Conservation (phyloP, 805 yeast genomes). For the Monosporozyma solicola region DNA sequence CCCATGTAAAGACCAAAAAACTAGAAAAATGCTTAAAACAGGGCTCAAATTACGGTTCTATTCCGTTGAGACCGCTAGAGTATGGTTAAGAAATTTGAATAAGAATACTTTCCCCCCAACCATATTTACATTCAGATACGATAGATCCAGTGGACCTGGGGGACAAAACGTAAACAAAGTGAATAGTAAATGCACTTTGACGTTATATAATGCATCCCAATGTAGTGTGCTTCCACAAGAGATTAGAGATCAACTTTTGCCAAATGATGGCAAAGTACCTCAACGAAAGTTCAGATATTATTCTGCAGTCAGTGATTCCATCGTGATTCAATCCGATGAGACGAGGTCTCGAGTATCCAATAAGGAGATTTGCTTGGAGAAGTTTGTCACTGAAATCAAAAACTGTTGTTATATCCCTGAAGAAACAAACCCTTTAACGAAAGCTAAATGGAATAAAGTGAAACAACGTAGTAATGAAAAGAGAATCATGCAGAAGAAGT, state of each 20-base stretch:
- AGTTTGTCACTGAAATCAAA: slow-evolving; percentile 46
- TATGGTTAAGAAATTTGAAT: slow-evolving; percentile 38
- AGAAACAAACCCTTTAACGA: slow-evolving; percentile 39
- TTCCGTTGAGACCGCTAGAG: slow-evolving; percentile 8
- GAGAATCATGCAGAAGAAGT: slow-evolving; percentile 32
- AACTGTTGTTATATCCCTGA: slow-evolving; percentile 37
- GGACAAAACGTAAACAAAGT: slow-evolving; percentile 82
- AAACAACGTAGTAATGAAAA: slow-evolving; percentile 27
- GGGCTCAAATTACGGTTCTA: too few species aligned
- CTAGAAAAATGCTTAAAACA: not conserved
- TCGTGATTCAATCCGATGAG: slow-evolving; percentile 53
- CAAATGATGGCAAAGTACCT: slow-evolving; percentile 7
- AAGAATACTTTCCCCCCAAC: slow-evolving; percentile 23
- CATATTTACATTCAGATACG: slow-evolving; percentile 18
- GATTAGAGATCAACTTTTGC: slow-evolving; percentile 33
- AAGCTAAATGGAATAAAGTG: slow-evolving; percentile 42
- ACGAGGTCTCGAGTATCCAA: slow-evolving; percentile 53
- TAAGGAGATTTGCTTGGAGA: slow-evolving; percentile 48
- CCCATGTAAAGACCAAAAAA: not conserved
- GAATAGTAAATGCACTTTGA: slow-evolving; percentile 50
- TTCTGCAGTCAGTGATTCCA: slow-evolving; percentile 42
- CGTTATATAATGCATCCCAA: slow-evolving; percentile 37
- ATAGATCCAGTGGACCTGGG: slow-evolving; percentile 73
- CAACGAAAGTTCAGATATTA: slow-evolving; percentile 40
- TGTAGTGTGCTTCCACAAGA: slow-evolving; percentile 54